Base-by-base conservation (phyloP, 768 basidiomycete species). In the Termitomyces eurrhizus region DNA sequence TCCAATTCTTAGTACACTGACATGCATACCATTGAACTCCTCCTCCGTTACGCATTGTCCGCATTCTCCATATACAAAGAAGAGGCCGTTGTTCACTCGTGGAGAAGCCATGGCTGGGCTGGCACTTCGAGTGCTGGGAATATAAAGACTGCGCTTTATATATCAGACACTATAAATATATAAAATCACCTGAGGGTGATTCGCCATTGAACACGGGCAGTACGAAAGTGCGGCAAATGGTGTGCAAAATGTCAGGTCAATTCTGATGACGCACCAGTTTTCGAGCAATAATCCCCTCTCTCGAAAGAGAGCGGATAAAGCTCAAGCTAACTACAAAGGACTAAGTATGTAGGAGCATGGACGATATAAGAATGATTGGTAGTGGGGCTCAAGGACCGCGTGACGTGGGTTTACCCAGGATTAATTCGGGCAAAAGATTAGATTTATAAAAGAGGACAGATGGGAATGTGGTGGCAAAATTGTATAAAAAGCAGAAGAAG, bases 51-150 rank as follows among this genome's bases (percentile, higher is more conserved):
- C 67, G 13, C 57, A 35, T 26, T 65, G 57, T 11, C 72, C 73
- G 11, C 54, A 60, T 60, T 75, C 72, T 49, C 61, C 69, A 24
- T 67, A 67, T 37, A 72, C 71, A 52, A 76, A 69, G 50, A 75
- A 67, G n/a, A 77, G 69, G 21, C 49, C 67, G 64, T 55, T 64
- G 51, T 57, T 48, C 42, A 1, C 33, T 57, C 35, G 52, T 42
- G 48, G 24, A 26, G 56, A n/a, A 32, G 29, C 21, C 57, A 58
- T 58, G 8, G 18, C 11, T 42, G 46, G 51, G 18, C 11, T 42
- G 46, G 51, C 9, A 26, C 11, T 35, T 52, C 4, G 9, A 13
- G 2, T 13, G 2, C 35, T n/a, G 35, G 35, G 16, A 11, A 52
- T 7, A 14, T 12, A 7, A 0, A 4, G 29, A 29, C 16, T 6